Evolutionary conservation across 2,329 filamentous ascomycete genomes (phyloP), one percentile per base, ranked within the genome.

Genomic region (Penicillium expansum): DNA sequence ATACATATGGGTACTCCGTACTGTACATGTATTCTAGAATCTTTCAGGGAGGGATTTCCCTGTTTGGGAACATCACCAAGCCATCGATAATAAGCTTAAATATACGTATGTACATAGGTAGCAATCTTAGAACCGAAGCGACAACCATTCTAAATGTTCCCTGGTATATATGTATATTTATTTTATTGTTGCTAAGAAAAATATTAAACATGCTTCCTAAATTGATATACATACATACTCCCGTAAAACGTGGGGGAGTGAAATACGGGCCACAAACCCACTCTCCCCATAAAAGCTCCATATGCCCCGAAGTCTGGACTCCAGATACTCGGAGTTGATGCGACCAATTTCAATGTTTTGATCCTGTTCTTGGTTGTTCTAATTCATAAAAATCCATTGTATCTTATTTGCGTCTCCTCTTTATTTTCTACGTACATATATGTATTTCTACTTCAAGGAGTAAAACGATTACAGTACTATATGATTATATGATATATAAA

Each of bases 261-360:
- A 48, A 33, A 48, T 45, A n/a, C 30, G 24, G 53, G n/a, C 24
- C 37, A n/a, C 16, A 41, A 55, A 33, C 30, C 38, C 47, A 50
- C 39, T 52, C 30, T 30, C 47, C 47, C 52, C 52, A 55, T 55
- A 18, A 43, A 35, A 24, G 27, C 43, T 35, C 55, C 55, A 57
- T 42, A 16, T 38, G n/a, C 29, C 32, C 33, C 41, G 29, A 52
- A 57, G 50, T 54, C 22, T 48, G 16, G 29, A 48, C 13, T 41
- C 24, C 13, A 27, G 20, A 24, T 20, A 27, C 32, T 51, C 52
- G 52, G 52, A 51, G 38, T 51, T 55, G 47, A 38, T 51, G 47
- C 38, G 52, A 48, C 3, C 7, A 51, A 43, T 32, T 18, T 32
- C 18, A 9, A 35, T 33, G 16, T 35, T 20, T 30, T 41, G 14